Percentiles rank a stretch among this genome's conserved stretches.
Evolutionary conservation across 2,329 filamentous ascomycete genomes (phyloP).

Genomic region (Hymenoscyphus albidus): DNA sequence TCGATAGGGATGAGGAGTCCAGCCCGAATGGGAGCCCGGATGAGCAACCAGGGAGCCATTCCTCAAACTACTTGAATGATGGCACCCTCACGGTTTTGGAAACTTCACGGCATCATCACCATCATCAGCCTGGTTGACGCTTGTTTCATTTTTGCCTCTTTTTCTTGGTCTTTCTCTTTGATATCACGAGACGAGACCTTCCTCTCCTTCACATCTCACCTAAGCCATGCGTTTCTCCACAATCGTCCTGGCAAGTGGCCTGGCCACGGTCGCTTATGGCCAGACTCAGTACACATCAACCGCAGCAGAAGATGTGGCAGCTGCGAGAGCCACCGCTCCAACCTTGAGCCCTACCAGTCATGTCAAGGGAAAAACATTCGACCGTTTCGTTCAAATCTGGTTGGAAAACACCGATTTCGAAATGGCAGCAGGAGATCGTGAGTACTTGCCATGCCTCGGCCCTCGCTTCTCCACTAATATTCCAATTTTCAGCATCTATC

Average conservation of each 20-base stretch:
- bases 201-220: background rate
- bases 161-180: background rate
- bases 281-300: slow-evolving; percentile 15
- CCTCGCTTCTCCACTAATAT: slow-evolving; percentile 2
- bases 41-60: background rate
- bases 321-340: slow-evolving; percentile 43
- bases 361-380: slow-evolving; percentile 51
- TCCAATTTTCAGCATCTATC: slow-evolving; percentile 33
- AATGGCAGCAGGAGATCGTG: slow-evolving; percentile 31
- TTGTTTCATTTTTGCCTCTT: background rate
- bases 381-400: slow-evolving; percentile 59
- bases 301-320: slow-evolving; percentile 14
- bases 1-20: background rate
- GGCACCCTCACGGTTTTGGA: background rate
- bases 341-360: slow-evolving; percentile 43
- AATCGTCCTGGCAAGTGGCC: slow-evolving; percentile 4
- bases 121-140: background rate
- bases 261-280: background rate
- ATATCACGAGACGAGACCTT: background rate
- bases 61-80: background rate
- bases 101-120: background rate
- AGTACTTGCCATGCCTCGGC: background rate
- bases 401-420: slow-evolving; percentile 50
- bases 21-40: background rate
- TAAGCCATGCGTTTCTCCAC: slow-evolving; percentile 8